phyloP scores from a whole-genome alignment of 2,329 filamentous ascomycete species.

The Venturia asperata region DNA sequence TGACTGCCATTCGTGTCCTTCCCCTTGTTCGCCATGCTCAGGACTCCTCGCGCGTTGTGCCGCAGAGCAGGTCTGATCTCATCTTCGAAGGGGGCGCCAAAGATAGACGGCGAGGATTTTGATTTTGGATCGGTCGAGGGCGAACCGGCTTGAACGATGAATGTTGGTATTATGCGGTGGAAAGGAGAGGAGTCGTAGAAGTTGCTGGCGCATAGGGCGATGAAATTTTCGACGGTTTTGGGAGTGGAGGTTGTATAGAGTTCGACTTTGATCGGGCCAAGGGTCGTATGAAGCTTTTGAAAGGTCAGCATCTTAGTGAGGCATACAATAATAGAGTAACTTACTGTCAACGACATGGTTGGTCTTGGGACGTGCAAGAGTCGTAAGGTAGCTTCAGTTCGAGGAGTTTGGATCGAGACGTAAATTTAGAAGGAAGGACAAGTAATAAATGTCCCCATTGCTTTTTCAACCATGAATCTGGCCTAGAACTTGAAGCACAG shows the following conservation, averaged over 20 bases:
- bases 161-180: constrained; percentile 71
- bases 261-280: constrained; percentile 89
- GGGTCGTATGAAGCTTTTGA: constrained; percentile 65
- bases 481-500: no score
- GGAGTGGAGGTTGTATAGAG: constrained; percentile 93
- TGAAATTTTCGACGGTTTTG: constrained; percentile 89
- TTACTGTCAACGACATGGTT: constrained; percentile 43
- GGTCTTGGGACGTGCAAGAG: not conserved
- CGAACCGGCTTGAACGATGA: constrained; percentile 73
- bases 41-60: constrained; percentile 61
- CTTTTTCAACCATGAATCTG: not conserved
- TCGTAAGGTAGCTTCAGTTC: not conserved
- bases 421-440: not conserved
- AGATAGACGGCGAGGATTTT: constrained; percentile 67
- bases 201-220: constrained; percentile 72
- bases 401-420: not conserved
- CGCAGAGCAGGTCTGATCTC: constrained; percentile 66
- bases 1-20: constrained; percentile 68
- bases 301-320: not conserved
- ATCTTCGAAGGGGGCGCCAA: constrained; percentile 64
- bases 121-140: constrained; percentile 43
- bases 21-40: constrained; percentile 75
- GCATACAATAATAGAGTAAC: constrained; percentile 9
- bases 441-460: not conserved
- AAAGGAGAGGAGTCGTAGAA: constrained; percentile 72